Conservation (phyloP, 306 rosid genomes). For the Aeschynomene evenia region DNA sequence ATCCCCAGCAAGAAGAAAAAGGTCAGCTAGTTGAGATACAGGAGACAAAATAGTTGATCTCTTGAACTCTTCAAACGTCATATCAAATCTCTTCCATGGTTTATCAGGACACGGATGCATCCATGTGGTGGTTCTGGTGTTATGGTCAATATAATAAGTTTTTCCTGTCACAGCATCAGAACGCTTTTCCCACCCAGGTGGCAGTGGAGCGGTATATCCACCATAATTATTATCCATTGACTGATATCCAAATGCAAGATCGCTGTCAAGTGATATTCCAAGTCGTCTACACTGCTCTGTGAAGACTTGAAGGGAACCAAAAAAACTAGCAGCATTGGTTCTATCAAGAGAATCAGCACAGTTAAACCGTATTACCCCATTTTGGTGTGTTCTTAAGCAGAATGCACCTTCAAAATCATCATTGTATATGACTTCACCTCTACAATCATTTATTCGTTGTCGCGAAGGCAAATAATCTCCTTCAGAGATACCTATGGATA, state of each 20-base stretch:
- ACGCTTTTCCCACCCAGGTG: constrained; percentile 99
- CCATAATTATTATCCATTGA: constrained; percentile 55
- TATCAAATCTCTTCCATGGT: constrained; percentile 99
- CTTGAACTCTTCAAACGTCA: constrained; percentile 94
- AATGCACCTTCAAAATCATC: constrained; percentile 80
- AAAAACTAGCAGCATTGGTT: constrained; percentile 98
- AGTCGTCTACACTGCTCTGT: constrained; percentile 98
- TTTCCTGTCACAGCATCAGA: constrained; percentile 94
- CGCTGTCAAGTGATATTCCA: constrained; percentile 87
- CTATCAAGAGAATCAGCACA: constrained; percentile 99
- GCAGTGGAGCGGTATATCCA: constrained; percentile 89
- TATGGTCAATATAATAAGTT: constrained; percentile 84
- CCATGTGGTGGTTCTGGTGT: constrained; percentile 98
- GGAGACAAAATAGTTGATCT: constrained; percentile 90
- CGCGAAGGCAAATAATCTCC: constrained; percentile 95
- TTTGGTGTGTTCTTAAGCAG: constrained; percentile 92
- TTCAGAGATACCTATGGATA: constrained; percentile 76
- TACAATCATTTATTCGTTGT: constrained; percentile 73
- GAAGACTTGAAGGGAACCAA: constrained; percentile 93
- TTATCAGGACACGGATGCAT: constrained; percentile 96
- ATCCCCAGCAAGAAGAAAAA: constrained; percentile 97
- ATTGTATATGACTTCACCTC: constrained; percentile 76
- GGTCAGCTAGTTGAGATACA: constrained; percentile 84
- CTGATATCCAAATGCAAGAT: constrained; percentile 66
- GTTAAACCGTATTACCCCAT: constrained; percentile 89